Conservation (phyloP, 768 basidiomycete species). For the Phanerochaete carnosa region DNA sequence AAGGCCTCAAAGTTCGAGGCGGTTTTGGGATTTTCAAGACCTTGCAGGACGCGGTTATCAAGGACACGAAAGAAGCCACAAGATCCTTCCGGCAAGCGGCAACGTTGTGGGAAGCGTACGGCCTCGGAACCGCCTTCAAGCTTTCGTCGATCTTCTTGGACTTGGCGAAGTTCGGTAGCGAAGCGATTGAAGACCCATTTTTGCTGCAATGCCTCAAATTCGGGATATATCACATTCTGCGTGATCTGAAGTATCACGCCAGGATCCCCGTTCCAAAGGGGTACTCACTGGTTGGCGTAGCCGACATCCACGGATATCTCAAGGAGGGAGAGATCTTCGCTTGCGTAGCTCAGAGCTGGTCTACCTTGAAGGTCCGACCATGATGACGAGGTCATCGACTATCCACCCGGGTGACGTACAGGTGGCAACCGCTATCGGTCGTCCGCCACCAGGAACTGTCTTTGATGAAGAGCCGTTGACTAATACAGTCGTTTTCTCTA, state of each 20-base stretch:
- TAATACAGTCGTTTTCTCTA: constrained; percentile 67
- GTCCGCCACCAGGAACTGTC: constrained; percentile 48
- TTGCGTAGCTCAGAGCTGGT: constrained; percentile 35
- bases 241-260: constrained; percentile 54
- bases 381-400: constrained; percentile 44
- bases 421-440: constrained; percentile 54
- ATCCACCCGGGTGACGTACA: constrained; percentile 72
- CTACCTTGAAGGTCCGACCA: constrained; percentile 49
- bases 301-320: constrained; percentile 54
- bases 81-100: constrained; percentile 40
- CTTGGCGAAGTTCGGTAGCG: constrained; percentile 43
- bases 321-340: constrained; percentile 54
- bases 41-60: constrained; percentile 33
- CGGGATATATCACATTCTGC: constrained; percentile 53
- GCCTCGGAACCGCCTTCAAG: constrained; percentile 52
- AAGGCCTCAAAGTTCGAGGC: constrained; percentile 50
- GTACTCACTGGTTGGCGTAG: constrained; percentile 66
- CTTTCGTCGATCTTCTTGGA: constrained; percentile 46
- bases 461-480: constrained; percentile 47
- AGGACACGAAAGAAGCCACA: constrained; percentile 38
- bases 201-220: constrained; percentile 45
- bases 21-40: constrained; percentile 49
- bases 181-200: constrained; percentile 35
- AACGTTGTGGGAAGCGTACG: constrained; percentile 47
- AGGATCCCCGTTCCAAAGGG: constrained; percentile 58